Evolutionary conservation across 495 filamentous ascomycete species (phyloP).

Genomic region (Penicillium mononematosum): DNA sequence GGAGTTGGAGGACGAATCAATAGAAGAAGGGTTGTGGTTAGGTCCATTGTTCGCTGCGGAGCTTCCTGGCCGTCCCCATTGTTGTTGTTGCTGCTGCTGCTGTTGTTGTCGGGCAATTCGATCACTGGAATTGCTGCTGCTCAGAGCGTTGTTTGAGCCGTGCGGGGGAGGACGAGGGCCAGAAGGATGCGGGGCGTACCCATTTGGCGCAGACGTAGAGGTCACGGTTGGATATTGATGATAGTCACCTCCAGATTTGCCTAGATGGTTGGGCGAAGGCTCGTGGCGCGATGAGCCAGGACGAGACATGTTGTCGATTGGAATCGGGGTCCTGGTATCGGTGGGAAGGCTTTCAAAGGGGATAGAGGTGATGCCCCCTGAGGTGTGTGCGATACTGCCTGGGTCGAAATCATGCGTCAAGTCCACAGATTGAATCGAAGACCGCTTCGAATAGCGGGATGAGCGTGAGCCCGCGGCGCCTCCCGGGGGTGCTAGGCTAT

Average conservation of each 20-base stretch:
- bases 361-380: slow-evolving; percentile 87
- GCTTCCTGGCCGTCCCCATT: slow-evolving; percentile 63
- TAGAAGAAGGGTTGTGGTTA: slow-evolving; percentile 62
- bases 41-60: slow-evolving; percentile 53
- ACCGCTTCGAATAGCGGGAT: slow-evolving; percentile 77
- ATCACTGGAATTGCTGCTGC: slow-evolving; percentile 61
- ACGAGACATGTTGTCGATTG: slow-evolving; percentile 73
- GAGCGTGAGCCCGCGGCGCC: slow-evolving; percentile 66
- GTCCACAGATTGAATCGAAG: slow-evolving; percentile 74
- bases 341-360: slow-evolving; percentile 76
- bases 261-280: slow-evolving; percentile 76
- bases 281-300: slow-evolving; percentile 67
- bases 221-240: slow-evolving; percentile 87
- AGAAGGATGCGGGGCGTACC: slow-evolving; percentile 57
- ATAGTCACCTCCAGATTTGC: slow-evolving; percentile 73
- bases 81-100: slow-evolving; percentile 60
- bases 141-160: slow-evolving; percentile 62
- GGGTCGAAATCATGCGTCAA: slow-evolving; percentile 46
- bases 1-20: slow-evolving; percentile 68
- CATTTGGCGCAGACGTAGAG: slow-evolving; percentile 42
- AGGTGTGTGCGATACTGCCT: slow-evolving; percentile 63
- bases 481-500: slow-evolving; percentile 47
- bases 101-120: slow-evolving; percentile 68
- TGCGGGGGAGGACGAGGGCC: slow-evolving; percentile 71
- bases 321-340: slow-evolving; percentile 67